These are phyloP conservation scores for Ophiocordyceps camponoti-saundersi DNA, from an alignment of 2,329 filamentous ascomycete genomes.

Conservation along the genomic window DNA sequence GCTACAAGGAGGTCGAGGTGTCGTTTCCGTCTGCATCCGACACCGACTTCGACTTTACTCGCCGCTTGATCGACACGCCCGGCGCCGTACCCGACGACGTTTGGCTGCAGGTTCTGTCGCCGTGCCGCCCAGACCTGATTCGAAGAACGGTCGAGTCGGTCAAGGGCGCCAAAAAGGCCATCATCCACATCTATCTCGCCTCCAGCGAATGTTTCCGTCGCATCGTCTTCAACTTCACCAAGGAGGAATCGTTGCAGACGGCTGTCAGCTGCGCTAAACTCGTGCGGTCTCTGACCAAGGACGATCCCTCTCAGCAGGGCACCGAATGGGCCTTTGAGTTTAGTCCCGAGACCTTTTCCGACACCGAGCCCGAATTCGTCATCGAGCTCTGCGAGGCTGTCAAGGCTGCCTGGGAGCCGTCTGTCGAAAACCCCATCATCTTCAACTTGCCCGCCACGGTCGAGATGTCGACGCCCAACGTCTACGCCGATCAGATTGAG, in stretches of 20 bases:
- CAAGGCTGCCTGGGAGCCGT: constrained; percentile 82
- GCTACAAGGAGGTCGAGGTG: constrained; percentile 96
- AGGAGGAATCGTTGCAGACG: constrained; percentile 65
- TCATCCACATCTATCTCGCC: constrained; percentile 90
- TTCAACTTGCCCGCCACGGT: constrained; percentile 96
- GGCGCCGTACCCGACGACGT: constrained; percentile 77
- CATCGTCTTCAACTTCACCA: constrained; percentile 75
- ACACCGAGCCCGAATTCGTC: constrained; percentile 70
- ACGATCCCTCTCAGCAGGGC: constrained; percentile 37
- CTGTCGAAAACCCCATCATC: constrained; percentile 66
- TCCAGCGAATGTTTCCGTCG: constrained; percentile 91
- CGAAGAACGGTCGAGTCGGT: constrained; percentile 76
- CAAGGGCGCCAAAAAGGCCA: constrained; percentile 78
- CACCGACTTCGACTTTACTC: constrained; percentile 91
- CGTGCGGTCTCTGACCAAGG: constrained; percentile 80
- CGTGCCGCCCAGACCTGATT: constrained; percentile 85
- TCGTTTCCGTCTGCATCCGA: constrained; percentile 90
- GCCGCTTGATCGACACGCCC: constrained; percentile 69
- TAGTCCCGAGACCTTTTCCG: constrained; percentile 78
- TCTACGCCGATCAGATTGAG: constrained; percentile 93
- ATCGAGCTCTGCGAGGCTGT: constrained; percentile 80
- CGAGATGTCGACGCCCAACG: constrained; percentile 85
- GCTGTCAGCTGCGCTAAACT: constrained; percentile 76
- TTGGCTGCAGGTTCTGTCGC: constrained; percentile 79
- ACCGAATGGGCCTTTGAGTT: constrained; percentile 70